A percentile compares a stretch with the other conserved stretches of the same genome.
phyloP scores from a whole-genome alignment of 83 land plant genomes.

The Thuja plicata region DNA sequence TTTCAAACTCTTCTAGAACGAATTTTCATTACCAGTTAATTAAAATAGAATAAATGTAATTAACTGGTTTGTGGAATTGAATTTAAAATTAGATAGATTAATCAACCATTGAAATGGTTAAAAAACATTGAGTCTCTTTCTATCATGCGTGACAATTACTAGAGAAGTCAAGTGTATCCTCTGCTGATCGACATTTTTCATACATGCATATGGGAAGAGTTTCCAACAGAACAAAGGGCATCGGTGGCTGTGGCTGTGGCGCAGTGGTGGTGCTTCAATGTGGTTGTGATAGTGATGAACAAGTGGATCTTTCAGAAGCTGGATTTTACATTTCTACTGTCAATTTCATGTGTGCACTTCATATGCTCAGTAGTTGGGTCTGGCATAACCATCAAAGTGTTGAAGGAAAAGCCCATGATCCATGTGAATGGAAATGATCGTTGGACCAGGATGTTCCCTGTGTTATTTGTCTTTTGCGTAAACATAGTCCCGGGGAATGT shows the following conservation, averaged over 20 bases:
- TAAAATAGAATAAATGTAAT: too few relatives aligned
- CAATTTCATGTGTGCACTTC: conserved; percentile 90
- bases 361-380: conserved; percentile 88
- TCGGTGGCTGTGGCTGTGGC: conserved; percentile 57
- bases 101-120: too few relatives aligned
- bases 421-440: conserved; percentile 87
- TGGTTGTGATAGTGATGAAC: conserved; percentile 79
- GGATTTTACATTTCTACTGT: conserved; percentile 90
- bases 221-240: conserved; percentile 29
- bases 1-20: too few relatives aligned
- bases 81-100: too few relatives aligned
- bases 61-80: too few relatives aligned
- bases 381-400: conserved; percentile 67
- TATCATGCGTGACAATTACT: too few relatives aligned
- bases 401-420: conserved; percentile 85
- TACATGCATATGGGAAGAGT: too few relatives aligned
- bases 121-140: too few relatives aligned
- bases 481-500: conserved; percentile 96
- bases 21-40: too few relatives aligned
- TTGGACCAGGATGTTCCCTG: conserved; percentile 86
- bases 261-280: conserved; percentile 90
- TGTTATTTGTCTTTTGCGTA: conserved; percentile 93
- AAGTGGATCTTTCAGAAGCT: conserved; percentile 94
- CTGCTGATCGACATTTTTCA: too few relatives aligned
- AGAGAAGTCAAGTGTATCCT: too few relatives aligned